Conservation (phyloP, 352 stramenopile species). For the Pythium grandisporangium region DNA sequence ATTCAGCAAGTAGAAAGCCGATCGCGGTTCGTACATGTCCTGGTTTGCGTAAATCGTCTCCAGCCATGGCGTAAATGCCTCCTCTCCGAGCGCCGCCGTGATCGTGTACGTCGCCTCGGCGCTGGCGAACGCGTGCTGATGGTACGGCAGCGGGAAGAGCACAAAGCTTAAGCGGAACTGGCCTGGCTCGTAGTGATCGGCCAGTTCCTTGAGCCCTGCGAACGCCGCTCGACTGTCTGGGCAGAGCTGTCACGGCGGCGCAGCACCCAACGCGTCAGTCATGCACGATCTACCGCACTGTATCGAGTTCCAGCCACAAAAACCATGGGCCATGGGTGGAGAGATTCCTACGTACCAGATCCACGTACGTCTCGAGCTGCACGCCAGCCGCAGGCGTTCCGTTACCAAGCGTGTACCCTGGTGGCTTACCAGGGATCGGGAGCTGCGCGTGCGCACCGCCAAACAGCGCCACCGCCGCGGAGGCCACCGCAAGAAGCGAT, state of each 20-base stretch:
- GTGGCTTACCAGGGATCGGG: constrained; percentile 44
- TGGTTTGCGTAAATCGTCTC: constrained; percentile 76
- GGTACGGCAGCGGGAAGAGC: constrained; percentile 70
- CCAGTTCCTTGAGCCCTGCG: constrained; percentile 48
- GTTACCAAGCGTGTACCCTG: constrained; percentile 50
- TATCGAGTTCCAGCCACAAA: no score
- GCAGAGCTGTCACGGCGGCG: constrained; percentile 42
- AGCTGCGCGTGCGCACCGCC: constrained; percentile 25
- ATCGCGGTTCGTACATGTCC: constrained; percentile 60
- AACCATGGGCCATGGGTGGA: no score
- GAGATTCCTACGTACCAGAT: constrained; percentile 28
- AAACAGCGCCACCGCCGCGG: constrained; percentile 6
- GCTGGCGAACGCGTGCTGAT: constrained; percentile 61
- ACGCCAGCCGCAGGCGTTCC: constrained; percentile 45
- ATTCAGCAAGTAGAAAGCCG: not conserved
- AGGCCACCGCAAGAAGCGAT: constrained; percentile 3
- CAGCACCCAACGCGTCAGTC: no score
- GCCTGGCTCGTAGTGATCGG: constrained; percentile 33
- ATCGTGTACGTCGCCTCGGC: constrained; percentile 61
- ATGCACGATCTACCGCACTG: no score
- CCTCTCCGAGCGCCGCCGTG: constrained; percentile 40
- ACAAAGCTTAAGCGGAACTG: constrained; percentile 66
- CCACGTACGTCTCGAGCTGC: constrained; percentile 80
- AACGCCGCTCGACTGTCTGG: constrained; percentile 68
- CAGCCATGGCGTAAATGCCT: constrained; percentile 57